Base-by-base conservation (phyloP, 2,329 filamentous ascomycete species). In the Colletotrichum sp. region DNA sequence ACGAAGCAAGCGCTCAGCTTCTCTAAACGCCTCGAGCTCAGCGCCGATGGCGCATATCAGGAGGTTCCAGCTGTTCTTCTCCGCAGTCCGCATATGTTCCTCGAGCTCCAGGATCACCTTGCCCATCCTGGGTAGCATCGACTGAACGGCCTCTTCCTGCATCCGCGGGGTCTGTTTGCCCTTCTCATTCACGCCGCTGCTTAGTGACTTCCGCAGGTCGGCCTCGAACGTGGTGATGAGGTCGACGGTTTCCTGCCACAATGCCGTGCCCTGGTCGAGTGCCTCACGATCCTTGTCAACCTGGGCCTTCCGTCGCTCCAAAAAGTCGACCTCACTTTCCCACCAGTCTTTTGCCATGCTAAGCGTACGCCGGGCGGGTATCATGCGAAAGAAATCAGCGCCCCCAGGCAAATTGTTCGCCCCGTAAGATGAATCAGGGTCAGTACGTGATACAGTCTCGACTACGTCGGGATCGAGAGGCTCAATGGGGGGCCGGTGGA, bases 31-130 rank as follows among this genome's bases (percentile, higher is more conserved):
- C 74, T 93, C 92, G 2, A 94, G 81, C 82, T 95, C 94, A 0
- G 94, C 94, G 1, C 94, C 93, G 39, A 96, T 92, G 13, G 94
- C 94, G 67, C 92, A 94, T 6, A 96, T 92, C 21, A 96, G 87
- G 18, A 96, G 85, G 72, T 93, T 96, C 94, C 94, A 96, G 18
- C 89, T 88, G 72, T 90, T 90, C 2, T 87, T 85, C 76, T 94
- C 91, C 0, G 93, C 93, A 4, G 88, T 81, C 2, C 87, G 84
- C 30, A 92, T 80, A 24, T 89, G 88, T 18, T 87, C 83, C 69
- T 92, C 88, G 6, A 96, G 83, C 4, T 89, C 88, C 1, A 80
- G 79, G 15, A 93, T 88, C 6, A 93, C 89, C 5, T 80, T 81
- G 32, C 89, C 86, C 88, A 96, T 93, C 76, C 89, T 87, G 6